Percentiles rank a stretch among this genome's conserved stretches.
Evolutionary conservation across 2,329 filamentous ascomycete genomes (phyloP).

Genomic region (Phaeosphaeriaceae sp.): DNA sequence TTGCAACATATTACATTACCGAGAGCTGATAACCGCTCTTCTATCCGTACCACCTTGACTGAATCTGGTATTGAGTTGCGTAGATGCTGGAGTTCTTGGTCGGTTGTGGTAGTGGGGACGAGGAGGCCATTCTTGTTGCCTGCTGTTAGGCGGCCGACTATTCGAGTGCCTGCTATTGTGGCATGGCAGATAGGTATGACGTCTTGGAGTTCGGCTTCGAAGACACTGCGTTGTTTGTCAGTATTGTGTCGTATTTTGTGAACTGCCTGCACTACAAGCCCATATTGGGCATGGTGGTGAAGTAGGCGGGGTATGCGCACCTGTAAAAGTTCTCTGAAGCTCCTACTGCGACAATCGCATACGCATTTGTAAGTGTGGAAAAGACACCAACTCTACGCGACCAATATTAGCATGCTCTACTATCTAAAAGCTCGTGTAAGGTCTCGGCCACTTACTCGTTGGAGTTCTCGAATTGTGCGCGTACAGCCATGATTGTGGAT

Average conservation of each 20-base stretch:
- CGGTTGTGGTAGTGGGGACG: constrained; percentile 92
- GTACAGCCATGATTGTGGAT: constrained; percentile 56
- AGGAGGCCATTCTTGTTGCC: constrained; percentile 97
- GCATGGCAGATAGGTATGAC: constrained; percentile 96
- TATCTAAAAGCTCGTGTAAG: constrained; percentile 4
- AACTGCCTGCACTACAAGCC: no score
- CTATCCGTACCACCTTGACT: constrained; percentile 95
- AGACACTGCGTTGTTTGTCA: constrained; percentile 68
- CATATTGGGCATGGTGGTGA: background rate
- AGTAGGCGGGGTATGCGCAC: constrained; percentile 49
- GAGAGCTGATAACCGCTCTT: constrained; percentile 92
- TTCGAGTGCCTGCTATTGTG: constrained; percentile 94
- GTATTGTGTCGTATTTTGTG: constrained; percentile 6
- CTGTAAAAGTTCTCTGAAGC: constrained; percentile 99
- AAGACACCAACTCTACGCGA: constrained; percentile 87
- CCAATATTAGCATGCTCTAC: constrained; percentile 17
- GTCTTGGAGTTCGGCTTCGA: constrained; percentile 97
- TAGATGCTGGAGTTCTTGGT: constrained; percentile 97
- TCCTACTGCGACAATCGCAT: constrained; percentile 91
- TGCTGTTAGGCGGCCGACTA: constrained; percentile 92
- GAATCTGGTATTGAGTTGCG: constrained; percentile 91
- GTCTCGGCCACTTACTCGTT: constrained; percentile 71
- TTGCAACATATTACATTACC: constrained; percentile 97
- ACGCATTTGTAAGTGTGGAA: constrained; percentile 94
- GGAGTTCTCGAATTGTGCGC: constrained; percentile 81